phyloP scores from a whole-genome alignment of 2,329 filamentous ascomycete genomes.

The Exophiala xenobiotica region DNA sequence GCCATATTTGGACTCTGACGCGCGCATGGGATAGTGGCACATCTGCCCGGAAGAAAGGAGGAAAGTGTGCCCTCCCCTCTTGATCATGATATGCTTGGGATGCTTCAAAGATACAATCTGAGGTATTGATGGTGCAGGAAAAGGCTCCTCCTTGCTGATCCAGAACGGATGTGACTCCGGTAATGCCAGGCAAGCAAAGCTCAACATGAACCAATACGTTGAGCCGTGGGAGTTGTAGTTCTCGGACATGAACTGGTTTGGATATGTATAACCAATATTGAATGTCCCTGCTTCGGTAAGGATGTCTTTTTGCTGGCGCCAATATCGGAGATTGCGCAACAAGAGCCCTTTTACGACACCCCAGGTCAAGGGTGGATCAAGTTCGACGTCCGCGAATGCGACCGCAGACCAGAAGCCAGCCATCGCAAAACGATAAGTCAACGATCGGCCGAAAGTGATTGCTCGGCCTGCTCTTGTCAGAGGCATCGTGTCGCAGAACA shows the following conservation, averaged over 20 bases:
- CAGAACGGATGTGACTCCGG: constrained; percentile 72
- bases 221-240: constrained; percentile 77
- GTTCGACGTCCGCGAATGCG: constrained; percentile 71
- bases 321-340: constrained; percentile 73
- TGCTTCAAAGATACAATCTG: constrained; percentile 62
- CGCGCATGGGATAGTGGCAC: constrained; percentile 80
- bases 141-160: constrained; percentile 65
- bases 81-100: constrained; percentile 70
- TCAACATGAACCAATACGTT: constrained; percentile 76
- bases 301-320: constrained; percentile 72
- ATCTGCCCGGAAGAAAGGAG: constrained; percentile 73
- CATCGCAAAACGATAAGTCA: constrained; percentile 83
- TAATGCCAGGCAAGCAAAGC: constrained; percentile 71
- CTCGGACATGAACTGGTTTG: constrained; percentile 78
- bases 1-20: constrained; percentile 78
- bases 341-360: constrained; percentile 76
- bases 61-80: constrained; percentile 72
- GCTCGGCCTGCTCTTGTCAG: constrained; percentile 49
- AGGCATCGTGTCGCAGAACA: background rate
- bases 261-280: constrained; percentile 74
- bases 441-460: constrained; percentile 73
- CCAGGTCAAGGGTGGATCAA: constrained; percentile 71
- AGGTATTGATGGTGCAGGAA: constrained; percentile 56
- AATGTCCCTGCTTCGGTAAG: constrained; percentile 74
- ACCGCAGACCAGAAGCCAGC: constrained; percentile 79